A percentile compares a stretch with the other conserved stretches of the same genome.
Conservation (phyloP, 108 stramenopile species). For the Skeletonema grethae region DNA sequence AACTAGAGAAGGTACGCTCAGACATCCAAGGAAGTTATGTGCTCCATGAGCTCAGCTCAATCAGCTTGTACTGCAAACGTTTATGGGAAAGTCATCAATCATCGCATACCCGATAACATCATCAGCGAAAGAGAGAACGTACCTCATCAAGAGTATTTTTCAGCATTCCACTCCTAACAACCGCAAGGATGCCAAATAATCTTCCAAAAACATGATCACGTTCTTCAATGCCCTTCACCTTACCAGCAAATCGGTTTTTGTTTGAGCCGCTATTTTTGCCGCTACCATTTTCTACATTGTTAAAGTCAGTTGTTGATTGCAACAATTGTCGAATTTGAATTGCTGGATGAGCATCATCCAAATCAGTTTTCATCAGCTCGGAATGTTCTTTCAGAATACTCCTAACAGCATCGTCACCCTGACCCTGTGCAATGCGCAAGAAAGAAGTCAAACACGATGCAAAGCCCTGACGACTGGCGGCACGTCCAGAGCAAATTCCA, state of each 20-base stretch:
- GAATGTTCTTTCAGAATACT: constrained; percentile 31
- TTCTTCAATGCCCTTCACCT: constrained; percentile 80
- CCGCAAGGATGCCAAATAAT: constrained; percentile 79
- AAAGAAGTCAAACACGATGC: constrained; percentile 80
- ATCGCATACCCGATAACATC: constrained; percentile 22
- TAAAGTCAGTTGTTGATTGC: constrained; percentile 36
- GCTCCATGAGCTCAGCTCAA: constrained; percentile 49
- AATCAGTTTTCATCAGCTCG: constrained; percentile 12
- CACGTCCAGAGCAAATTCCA: constrained; percentile 82
- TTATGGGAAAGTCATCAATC: constrained; percentile 54
- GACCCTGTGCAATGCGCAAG: constrained; percentile 60
- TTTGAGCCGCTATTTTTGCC: constrained; percentile 30
- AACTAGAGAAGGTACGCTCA: constrained; percentile 21
- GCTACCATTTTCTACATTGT: constrained; percentile 47
- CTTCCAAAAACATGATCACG: constrained; percentile 83
- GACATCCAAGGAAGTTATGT: constrained; percentile 49
- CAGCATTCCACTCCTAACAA: constrained; percentile 71
- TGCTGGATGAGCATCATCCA: constrained; percentile 20
- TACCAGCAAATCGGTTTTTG: constrained; percentile 35
- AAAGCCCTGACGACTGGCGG: constrained; percentile 84
- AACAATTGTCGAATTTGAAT: constrained; percentile 56
- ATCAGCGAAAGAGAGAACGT: constrained; percentile 2
- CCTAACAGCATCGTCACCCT: constrained; percentile 44
- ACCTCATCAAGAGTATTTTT: constrained; percentile 29
- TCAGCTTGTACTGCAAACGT: constrained; percentile 58